Percentiles rank a stretch among this genome's conserved stretches.
phyloP scores from a whole-genome alignment of 306 rosid genomes.

The Vigna reflexopilosa region DNA sequence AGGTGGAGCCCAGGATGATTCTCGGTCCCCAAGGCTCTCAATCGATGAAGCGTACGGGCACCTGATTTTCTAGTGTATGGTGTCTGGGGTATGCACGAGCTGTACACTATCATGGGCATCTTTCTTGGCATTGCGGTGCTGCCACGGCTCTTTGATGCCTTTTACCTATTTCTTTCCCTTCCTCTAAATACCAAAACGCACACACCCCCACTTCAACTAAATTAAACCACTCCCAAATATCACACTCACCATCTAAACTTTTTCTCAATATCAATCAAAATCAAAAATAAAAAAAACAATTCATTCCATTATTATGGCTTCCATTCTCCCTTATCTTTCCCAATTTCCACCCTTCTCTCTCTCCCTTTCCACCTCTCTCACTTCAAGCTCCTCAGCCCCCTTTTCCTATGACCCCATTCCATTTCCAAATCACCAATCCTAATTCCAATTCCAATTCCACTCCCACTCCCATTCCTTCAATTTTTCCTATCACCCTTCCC shows the following conservation, averaged over 20 bases:
- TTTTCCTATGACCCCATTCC: not conserved
- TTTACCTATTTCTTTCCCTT: conserved; percentile 38
- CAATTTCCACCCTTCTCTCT: conserved; percentile 47
- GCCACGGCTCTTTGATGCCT: conserved; percentile 55
- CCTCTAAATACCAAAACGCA: not conserved
- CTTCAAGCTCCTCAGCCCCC: not conserved
- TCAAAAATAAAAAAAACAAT: not conserved
- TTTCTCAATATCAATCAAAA: not conserved
- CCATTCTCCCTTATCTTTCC: conserved; percentile 72
- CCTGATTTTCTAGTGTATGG: conserved; percentile 58
- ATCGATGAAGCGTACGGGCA: conserved; percentile 60
- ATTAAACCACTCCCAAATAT: conserved; percentile 25
- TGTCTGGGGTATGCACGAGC: conserved; percentile 51
- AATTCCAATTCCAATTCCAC: not conserved
- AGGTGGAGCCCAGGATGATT: conserved; percentile 58
- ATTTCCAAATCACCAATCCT: too few species aligned
- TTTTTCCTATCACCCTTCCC: too few species aligned
- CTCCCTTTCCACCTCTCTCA: not conserved
- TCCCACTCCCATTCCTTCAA: not conserved
- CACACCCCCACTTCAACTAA: not conserved
- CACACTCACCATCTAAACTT: conserved; percentile 2
- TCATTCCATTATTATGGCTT: conserved; percentile 66
- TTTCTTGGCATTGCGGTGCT: conserved; percentile 55
- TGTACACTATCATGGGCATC: conserved; percentile 54
- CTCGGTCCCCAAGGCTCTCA: conserved; percentile 54